These are phyloP conservation scores for Euphrasia arctica DNA, from an alignment of 305 asterid species.

Conservation along the genomic window DNA sequence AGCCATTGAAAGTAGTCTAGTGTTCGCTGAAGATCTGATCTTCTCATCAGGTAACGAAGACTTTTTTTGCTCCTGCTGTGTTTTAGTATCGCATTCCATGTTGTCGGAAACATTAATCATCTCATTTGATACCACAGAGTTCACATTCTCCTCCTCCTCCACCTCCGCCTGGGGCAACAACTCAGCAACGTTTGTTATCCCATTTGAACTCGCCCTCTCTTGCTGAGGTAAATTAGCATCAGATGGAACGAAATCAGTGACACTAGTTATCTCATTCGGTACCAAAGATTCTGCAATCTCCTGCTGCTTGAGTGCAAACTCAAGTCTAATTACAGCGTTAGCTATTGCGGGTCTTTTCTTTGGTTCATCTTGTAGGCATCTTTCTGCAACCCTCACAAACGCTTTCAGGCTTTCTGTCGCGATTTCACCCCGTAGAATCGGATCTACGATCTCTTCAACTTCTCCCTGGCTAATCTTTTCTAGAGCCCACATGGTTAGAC, in stretches of 20 bases:
- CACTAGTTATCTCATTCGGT: constrained; percentile 23
- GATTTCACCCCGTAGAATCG: constrained; percentile 32
- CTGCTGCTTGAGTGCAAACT: constrained; percentile 42
- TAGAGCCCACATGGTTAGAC: constrained; percentile 36
- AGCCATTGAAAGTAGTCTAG: constrained; percentile 20
- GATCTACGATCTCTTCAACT: constrained; percentile 34
- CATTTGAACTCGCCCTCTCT: constrained; percentile 19
- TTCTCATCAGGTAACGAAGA: constrained; percentile 20
- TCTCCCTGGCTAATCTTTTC: constrained; percentile 36
- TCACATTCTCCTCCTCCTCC: not conserved
- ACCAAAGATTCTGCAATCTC: constrained; percentile 29
- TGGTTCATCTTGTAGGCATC: constrained; percentile 40
- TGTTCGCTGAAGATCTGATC: not conserved
- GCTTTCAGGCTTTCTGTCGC: constrained; percentile 39
- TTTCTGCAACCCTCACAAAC: constrained; percentile 37
- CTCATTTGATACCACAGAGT: constrained; percentile 14
- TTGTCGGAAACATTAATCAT: constrained; percentile 5
- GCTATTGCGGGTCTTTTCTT: constrained; percentile 40
- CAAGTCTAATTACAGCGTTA: constrained; percentile 33
- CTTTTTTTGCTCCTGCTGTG: constrained; percentile 18
- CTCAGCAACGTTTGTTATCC: constrained; percentile 15
- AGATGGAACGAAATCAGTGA: constrained; percentile 27
- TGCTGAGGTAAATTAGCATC: constrained; percentile 16
- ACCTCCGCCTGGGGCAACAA: constrained; percentile 18
- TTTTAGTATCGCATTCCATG: not conserved